Percentiles rank a stretch among this genome's conserved stretches.
These are phyloP conservation scores for Cucurbita argyrosperma DNA, from an alignment of 306 rosid genomes.

Conservation along the genomic window DNA sequence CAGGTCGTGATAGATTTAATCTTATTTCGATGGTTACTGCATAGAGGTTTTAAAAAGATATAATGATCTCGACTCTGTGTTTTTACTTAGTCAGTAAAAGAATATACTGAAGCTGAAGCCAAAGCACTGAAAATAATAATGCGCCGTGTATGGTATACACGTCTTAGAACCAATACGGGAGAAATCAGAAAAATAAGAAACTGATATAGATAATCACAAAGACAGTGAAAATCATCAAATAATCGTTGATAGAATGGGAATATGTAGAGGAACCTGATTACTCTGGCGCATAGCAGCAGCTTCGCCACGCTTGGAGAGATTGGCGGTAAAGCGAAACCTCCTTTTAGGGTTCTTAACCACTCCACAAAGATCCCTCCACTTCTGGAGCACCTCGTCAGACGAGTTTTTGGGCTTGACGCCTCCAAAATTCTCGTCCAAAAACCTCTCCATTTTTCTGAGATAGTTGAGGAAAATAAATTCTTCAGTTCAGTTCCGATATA, in stretches of 20 bases:
- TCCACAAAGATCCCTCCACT: slow-evolving; percentile 59
- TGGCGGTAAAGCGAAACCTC: slow-evolving; percentile 84
- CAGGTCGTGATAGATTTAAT: too few species aligned
- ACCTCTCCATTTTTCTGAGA: slow-evolving; percentile 30
- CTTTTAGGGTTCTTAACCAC: slow-evolving; percentile 61
- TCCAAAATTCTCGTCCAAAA: slow-evolving; percentile 43
- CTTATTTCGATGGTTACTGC: background rate
- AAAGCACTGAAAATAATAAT: background rate
- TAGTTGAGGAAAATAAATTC: background rate
- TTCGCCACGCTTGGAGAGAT: slow-evolving; percentile 50
- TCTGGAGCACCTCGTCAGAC: slow-evolving; percentile 47
- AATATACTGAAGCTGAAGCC: background rate
- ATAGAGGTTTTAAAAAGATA: background rate
- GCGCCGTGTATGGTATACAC: background rate
- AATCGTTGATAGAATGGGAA: background rate
- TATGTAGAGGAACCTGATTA: slow-evolving; percentile 32
- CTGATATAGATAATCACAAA: background rate
- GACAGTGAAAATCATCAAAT: background rate
- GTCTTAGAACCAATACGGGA: background rate
- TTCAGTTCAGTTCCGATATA: background rate
- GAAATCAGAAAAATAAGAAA: background rate
- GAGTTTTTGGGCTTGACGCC: slow-evolving; percentile 53
- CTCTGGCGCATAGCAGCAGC: slow-evolving; percentile 76
- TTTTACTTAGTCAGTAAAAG: background rate
- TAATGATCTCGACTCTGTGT: background rate